phyloP scores from a whole-genome alignment of 1,284 basidiomycete species.

The Papiliotrema laurentii region DNA sequence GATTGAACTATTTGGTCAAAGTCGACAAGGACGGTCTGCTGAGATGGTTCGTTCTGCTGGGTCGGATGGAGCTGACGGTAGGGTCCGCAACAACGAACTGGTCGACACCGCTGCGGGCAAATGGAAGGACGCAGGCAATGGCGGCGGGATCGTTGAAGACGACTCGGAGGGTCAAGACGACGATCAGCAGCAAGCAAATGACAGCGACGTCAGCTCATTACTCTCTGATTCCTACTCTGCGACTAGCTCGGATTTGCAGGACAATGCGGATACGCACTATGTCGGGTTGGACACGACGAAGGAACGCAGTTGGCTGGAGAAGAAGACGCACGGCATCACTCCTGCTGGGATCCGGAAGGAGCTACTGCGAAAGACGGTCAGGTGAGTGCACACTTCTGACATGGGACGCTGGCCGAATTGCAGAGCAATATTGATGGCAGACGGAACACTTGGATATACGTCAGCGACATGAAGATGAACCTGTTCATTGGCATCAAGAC shows the following conservation, averaged over 20 bases:
- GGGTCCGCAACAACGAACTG: slow-evolving; percentile 56
- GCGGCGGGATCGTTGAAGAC: slow-evolving; percentile 56
- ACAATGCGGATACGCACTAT: slow-evolving; percentile 56
- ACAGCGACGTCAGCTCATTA: background rate
- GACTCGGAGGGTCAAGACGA: slow-evolving; percentile 25
- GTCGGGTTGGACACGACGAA: slow-evolving; percentile 44
- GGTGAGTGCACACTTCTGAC: slow-evolving; percentile 8
- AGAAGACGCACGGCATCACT: slow-evolving; percentile 54
- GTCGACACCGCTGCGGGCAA: slow-evolving; percentile 59
- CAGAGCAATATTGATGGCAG: slow-evolving; percentile 18
- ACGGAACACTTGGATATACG: slow-evolving; percentile 67
- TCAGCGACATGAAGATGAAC: slow-evolving; percentile 55
- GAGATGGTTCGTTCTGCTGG: slow-evolving; percentile 52
- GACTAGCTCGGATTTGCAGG: slow-evolving; percentile 30
- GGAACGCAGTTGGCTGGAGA: slow-evolving; percentile 47
- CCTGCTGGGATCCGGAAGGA: slow-evolving; percentile 56
- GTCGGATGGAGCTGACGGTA: slow-evolving; percentile 3
- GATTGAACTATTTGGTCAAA: slow-evolving; percentile 65
- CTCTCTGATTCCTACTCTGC: slow-evolving; percentile 24
- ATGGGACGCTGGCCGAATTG: background rate
- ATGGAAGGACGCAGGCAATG: slow-evolving; percentile 62
- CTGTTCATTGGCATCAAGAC: slow-evolving; percentile 67
- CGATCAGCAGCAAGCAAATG: slow-evolving; percentile 2
- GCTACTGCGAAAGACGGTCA: slow-evolving; percentile 58
- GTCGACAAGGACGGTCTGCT: slow-evolving; percentile 62